phyloP scores from a whole-genome alignment of 2,329 filamentous ascomycete species.

The Decorospora gaudefroyi region DNA sequence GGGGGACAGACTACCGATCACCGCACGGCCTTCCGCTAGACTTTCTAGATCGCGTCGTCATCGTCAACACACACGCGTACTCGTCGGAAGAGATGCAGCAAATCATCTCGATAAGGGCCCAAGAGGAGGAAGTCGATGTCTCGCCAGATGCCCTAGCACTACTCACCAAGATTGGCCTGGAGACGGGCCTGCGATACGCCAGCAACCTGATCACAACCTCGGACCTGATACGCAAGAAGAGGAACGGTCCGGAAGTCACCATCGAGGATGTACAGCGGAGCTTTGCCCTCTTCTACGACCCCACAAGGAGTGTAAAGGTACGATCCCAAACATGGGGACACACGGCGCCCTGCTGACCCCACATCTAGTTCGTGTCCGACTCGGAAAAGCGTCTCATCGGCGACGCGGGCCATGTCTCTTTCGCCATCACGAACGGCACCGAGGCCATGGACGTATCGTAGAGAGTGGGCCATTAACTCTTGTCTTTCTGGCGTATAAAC shows the following conservation, averaged over 20 bases:
- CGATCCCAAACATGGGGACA: constrained; percentile 3
- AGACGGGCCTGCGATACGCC: constrained; percentile 91
- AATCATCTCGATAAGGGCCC: constrained; percentile 88
- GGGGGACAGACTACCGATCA: constrained; percentile 89
- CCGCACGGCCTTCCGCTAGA: constrained; percentile 94
- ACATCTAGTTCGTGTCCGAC: constrained; percentile 72
- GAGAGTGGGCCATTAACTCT: constrained; percentile 6
- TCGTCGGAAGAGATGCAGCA: constrained; percentile 82
- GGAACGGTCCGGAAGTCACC: constrained; percentile 79
- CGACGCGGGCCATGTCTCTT: constrained; percentile 77
- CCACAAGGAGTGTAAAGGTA: constrained; percentile 76
- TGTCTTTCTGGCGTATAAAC: constrained; percentile 28
- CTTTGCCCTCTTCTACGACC: constrained; percentile 93
- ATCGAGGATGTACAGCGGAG: constrained; percentile 91
- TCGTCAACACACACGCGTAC: constrained; percentile 92
- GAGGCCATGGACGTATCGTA: constrained; percentile 73
- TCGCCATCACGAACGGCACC: constrained; percentile 59
- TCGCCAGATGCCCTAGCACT: constrained; percentile 87
- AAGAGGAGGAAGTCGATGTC: constrained; percentile 94
- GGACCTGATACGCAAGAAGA: constrained; percentile 83
- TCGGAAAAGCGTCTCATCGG: constrained; percentile 94
- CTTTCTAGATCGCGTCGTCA: constrained; percentile 93
- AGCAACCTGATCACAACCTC: constrained; percentile 97
- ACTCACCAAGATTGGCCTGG: constrained; percentile 92
- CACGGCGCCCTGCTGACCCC: constrained; percentile 21